Evolutionary conservation across 2,329 filamentous ascomycete species (phyloP).

Genomic region (Claviceps capensis): DNA sequence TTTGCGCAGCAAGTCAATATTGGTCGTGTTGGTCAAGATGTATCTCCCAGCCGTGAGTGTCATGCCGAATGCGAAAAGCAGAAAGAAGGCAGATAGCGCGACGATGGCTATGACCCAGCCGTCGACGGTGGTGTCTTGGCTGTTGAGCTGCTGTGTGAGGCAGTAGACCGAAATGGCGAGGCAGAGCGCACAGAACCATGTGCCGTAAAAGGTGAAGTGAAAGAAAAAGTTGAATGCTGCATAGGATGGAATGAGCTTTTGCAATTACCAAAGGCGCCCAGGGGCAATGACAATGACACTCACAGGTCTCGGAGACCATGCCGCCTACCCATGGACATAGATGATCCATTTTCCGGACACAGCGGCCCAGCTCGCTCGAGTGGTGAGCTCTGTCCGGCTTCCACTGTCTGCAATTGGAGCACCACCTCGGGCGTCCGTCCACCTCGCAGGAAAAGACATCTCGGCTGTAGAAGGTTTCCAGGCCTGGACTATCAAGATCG

Average conservation of each 20-base stretch:
- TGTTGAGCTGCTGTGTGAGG: constrained; percentile 36
- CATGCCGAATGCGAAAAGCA: constrained; percentile 72
- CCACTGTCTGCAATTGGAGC: constrained; percentile 69
- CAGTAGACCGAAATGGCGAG: constrained; percentile 53
- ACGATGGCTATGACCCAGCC: constrained; percentile 53
- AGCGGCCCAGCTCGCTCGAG: constrained; percentile 67
- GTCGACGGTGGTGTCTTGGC: constrained; percentile 29
- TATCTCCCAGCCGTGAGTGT: constrained; percentile 56
- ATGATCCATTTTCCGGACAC: constrained; percentile 85
- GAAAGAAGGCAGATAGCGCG: constrained; percentile 57
- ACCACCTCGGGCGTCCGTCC: constrained; percentile 79
- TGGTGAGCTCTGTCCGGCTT: constrained; percentile 84
- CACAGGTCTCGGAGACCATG: constrained; percentile 68
- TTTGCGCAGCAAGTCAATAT: constrained; percentile 62
- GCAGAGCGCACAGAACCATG: constrained; percentile 50
- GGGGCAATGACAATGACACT: constrained; percentile 13
- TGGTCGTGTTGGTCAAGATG: constrained; percentile 62
- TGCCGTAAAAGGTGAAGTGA: constrained; percentile 68
- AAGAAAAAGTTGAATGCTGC: constrained; percentile 79
- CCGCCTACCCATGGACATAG: constrained; percentile 97
- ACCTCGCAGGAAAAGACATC: constrained; percentile 73
- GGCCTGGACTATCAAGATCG: constrained; percentile 47
- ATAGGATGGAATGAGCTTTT: too few species aligned
- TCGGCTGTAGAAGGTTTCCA: constrained; percentile 67
- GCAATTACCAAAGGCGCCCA: too few species aligned